These are phyloP conservation scores for Rhizopogon sp. DNA, from an alignment of 768 basidiomycete species.

Conservation along the genomic window DNA sequence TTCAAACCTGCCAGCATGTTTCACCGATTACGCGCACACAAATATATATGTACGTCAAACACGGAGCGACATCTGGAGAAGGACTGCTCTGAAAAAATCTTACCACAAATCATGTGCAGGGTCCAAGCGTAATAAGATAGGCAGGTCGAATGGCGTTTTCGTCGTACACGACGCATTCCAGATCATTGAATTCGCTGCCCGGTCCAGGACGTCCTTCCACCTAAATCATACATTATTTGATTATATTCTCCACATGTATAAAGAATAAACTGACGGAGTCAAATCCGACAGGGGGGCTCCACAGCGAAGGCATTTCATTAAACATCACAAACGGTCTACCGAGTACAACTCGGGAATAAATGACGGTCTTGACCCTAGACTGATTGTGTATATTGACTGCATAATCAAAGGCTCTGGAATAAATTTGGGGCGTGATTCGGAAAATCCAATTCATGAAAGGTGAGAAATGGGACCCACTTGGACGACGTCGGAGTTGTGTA, in stretches of 20 bases:
- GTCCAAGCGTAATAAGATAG: conserved; percentile 11
- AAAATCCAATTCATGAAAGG: neutral
- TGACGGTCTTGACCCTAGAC: conserved; percentile 13
- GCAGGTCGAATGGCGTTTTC: conserved; percentile 18
- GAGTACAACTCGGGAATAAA: conserved; percentile 19
- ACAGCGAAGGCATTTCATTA: conserved; percentile 9
- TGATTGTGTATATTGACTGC: conserved; percentile 8
- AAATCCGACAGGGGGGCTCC: conserved; percentile 11
- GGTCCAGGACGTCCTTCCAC: conserved; percentile 10
- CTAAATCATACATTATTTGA: conserved; percentile 3
- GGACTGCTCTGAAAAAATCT: no score
- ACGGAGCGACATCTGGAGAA: no score
- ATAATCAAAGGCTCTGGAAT: conserved; percentile 16
- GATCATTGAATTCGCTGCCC: conserved; percentile 11
- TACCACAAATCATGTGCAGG: no score
- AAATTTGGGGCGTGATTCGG: no score
- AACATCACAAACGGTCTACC: conserved; percentile 6
- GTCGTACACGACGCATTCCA: conserved; percentile 22
- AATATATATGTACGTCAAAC: no score
- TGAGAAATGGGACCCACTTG: conserved; percentile 11
- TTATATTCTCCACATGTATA: neutral
- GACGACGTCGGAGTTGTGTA: conserved; percentile 18
- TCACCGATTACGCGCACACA: no score
- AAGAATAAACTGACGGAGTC: conserved; percentile 14
- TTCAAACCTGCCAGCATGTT: no score